A percentile compares a stretch with the other conserved stretches of the same genome.
Conservation (phyloP, 768 basidiomycete species). For the Fistulinella prunicolor region DNA sequence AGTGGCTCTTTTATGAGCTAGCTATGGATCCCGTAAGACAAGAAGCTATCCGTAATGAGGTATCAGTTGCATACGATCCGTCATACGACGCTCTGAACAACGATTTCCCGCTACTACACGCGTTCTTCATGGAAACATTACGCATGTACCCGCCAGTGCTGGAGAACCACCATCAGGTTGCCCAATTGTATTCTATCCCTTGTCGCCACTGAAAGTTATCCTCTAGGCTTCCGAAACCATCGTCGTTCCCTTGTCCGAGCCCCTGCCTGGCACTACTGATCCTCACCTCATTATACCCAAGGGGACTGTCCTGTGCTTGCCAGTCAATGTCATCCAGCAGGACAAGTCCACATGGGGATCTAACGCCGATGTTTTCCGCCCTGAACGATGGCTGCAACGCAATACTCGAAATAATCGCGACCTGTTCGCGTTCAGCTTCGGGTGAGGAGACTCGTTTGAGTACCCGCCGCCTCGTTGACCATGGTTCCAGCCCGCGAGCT, state of each 20-base stretch:
- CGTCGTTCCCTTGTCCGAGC: slow-evolving; percentile 51
- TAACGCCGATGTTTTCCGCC: slow-evolving; percentile 55
- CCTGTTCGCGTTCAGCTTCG: slow-evolving; percentile 57
- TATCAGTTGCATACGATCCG: slow-evolving; percentile 43
- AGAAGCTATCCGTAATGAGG: slow-evolving; percentile 53
- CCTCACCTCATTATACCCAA: slow-evolving; percentile 49
- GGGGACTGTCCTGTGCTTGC: slow-evolving; percentile 54
- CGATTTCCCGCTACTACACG: slow-evolving; percentile 54
- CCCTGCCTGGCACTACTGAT: slow-evolving; percentile 44
- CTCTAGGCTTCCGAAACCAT: slow-evolving; percentile 50
- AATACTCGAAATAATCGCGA: slow-evolving; percentile 38
- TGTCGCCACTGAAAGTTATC: slow-evolving; percentile 3
- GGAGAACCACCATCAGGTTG: slow-evolving; percentile 64
- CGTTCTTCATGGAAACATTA: slow-evolving; percentile 58
- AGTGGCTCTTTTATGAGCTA: slow-evolving; percentile 71
- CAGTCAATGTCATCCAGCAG: slow-evolving; percentile 54
- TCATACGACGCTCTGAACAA: slow-evolving; percentile 51
- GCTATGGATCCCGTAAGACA: slow-evolving; percentile 51
- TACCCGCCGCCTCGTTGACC: slow-evolving; percentile 10
- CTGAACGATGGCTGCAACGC: slow-evolving; percentile 59
- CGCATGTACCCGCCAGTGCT: slow-evolving; percentile 60
- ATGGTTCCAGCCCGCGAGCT: slow-evolving; percentile 46
- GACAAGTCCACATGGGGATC: slow-evolving; percentile 57
- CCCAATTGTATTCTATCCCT: slow-evolving; percentile 1
- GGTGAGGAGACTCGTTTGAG: slow-evolving; percentile 35